Base-by-base conservation (phyloP, 2,329 filamentous ascomycete species). In the Amauroascus verrucosus region DNA sequence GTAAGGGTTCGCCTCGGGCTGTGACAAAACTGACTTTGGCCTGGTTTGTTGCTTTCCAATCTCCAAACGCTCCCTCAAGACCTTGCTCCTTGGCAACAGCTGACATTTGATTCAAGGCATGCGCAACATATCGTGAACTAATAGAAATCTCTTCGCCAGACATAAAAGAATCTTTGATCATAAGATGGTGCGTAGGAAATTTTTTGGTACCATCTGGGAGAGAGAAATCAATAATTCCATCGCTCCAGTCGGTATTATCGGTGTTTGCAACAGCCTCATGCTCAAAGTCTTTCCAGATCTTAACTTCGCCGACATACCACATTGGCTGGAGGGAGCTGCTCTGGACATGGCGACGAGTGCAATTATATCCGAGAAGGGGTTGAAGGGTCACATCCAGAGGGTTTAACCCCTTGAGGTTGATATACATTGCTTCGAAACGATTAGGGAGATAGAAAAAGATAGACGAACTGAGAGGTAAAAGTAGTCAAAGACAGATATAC, bases 91-190 rank as follows among this genome's bases (percentile, higher is more conserved):
- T 52, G 14, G 53, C 44, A 26, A 57, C 49, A 35, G 55, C 49
- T 3, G 48, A 55, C 44, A 57, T 53, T 8, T 45, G 44, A 26
- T 55, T 48, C 2, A 57, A 30, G 6, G 45, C 48, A 46, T 57
- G 38, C 14, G 51, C 43, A 8, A 57, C 55, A 1, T 7, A 57
- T 43, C 53, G 52, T 20, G 33, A 37, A 46, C 53, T 55, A 13
- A 53, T 50, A 1, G 55, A 57, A 3, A 54, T 5, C 13, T 54
- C 54, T 30, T 56, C 50, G 1, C 54, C 57, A 61, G 54, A 54
- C 11, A 35, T 56, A 52, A 46, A 57, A 43, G 49, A 30, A 2
- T 57, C 53, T 8, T 13, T 14, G 16, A 14, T 9, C 5, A 16
- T 13, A 6, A 45, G 2, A 14, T 45, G 41, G 41, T n/a, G 4